Base-by-base conservation (phyloP, 495 filamentous ascomycete genomes). In the Terfezia boudieri region DNA sequence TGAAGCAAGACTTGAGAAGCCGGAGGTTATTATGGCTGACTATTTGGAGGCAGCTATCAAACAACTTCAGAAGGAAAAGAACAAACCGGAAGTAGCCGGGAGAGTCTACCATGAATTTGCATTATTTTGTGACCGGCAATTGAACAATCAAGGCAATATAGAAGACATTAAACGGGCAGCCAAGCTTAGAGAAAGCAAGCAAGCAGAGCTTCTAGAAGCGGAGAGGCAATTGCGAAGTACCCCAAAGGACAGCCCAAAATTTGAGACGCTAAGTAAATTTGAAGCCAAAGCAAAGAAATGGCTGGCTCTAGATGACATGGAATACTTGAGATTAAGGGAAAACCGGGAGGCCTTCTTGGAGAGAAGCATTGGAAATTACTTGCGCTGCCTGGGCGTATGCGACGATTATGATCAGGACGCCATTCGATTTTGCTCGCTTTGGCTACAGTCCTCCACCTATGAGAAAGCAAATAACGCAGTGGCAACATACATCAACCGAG, bases 41-140 rank as follows among this genome's bases (percentile, higher is more conserved):
- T 93, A 94, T 58, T 73, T 99, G 8, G 75, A 78, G 35, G 80
- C 82, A 7, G 87, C 90, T 2, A 79, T 95, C 38, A 81, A 80
- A 60, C 82, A 88, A 59, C 68, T 99, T 35, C 78, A 73, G 62
- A 79, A 76, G n/a, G 50, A 56, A 9, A 75, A 74, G 52, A 73
- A 65, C 2, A 74, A 81, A 41, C 81, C 84, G 9, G 73, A 77
- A 58, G 81, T 84, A 53, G 84, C 88, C 8, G 86, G 89, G 7
- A 74, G 83, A 60, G 92, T 95, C 9, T 95, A 83, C 60, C 86
- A 95, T 64, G 83, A 90, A 58, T 96, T 94, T 66, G 90, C 90
- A 53, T 76, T 77, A 53, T 99, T 95, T 61, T 99, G 90, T 64
- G 89, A 99, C 64, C 79, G 82, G 58, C 90, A 96, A 63, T 71